A percentile compares a stretch with the other conserved stretches of the same genome.
Evolutionary conservation across 768 basidiomycete species (phyloP).

Genomic region (Boletus eberwhitei): DNA sequence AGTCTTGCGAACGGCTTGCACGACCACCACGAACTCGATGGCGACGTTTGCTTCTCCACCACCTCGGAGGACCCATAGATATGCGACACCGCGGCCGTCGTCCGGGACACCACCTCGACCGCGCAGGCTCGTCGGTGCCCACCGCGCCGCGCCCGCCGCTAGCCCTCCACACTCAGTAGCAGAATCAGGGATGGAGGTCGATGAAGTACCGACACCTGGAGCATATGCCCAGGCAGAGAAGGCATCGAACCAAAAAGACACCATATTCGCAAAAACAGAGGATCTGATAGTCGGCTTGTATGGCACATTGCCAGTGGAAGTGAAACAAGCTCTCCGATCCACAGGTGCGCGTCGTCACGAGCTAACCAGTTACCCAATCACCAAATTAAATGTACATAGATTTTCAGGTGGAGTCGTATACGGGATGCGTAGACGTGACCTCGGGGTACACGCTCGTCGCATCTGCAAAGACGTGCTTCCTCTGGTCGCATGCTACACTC

Average conservation of each 20-base stretch:
- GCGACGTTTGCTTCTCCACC: conserved; percentile 60
- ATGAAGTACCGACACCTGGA: conserved; percentile 46
- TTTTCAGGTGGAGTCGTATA: conserved; percentile 63
- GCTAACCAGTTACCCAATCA: background rate
- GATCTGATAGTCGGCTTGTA: conserved; percentile 67
- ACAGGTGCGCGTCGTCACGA: conserved; percentile 44
- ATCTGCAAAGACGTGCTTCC: conserved; percentile 72
- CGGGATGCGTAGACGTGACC: conserved; percentile 65
- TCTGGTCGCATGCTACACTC: conserved; percentile 78
- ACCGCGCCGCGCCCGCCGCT: conserved; percentile 15
- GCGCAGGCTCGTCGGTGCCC: conserved; percentile 25
- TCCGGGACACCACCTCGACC: conserved; percentile 27
- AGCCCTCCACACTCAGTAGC: conserved; percentile 36
- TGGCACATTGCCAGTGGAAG: conserved; percentile 67
- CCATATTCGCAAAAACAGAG: conserved; percentile 67
- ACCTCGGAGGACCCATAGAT: conserved; percentile 48
- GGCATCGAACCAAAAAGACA: conserved; percentile 29
- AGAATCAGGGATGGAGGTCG: conserved; percentile 64
- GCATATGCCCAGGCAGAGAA: conserved; percentile 39
- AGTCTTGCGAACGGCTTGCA: background rate
- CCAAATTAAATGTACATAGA: conserved; percentile 41
- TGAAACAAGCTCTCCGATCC: conserved; percentile 65
- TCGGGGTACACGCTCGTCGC: conserved; percentile 75
- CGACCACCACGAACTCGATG: conserved; percentile 18
- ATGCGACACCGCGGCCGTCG: conserved; percentile 25